phyloP scores from a whole-genome alignment of 495 filamentous ascomycete species.

The Neurospora intermedia region DNA sequence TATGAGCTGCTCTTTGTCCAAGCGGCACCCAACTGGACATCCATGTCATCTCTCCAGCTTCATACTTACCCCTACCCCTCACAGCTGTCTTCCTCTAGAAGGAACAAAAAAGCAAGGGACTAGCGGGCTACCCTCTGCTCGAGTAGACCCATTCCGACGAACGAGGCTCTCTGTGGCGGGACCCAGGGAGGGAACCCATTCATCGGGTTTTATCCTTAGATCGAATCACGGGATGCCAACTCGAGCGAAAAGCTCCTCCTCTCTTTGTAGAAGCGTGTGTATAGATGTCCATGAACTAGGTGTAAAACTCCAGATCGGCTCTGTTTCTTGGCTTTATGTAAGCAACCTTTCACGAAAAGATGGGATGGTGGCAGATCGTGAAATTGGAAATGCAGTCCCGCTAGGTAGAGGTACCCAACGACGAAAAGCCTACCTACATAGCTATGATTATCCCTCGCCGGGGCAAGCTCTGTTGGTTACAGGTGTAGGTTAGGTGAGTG shows the following conservation, averaged over 20 bases:
- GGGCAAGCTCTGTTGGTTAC: neutral
- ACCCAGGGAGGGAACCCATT: neutral
- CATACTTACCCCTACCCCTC: too few relatives aligned
- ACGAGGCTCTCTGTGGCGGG: neutral
- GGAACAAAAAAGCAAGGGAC: neutral
- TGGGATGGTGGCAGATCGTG: neutral
- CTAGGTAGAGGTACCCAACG: neutral
- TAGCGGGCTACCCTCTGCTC: neutral
- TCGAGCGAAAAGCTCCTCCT: neutral
- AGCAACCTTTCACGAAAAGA: neutral
- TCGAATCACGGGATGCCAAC: neutral
- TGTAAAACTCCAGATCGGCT: neutral
- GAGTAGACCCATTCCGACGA: neutral
- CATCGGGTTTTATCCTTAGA: neutral
- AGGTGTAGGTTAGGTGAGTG: neutral
- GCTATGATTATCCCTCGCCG: neutral
- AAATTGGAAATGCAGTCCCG: neutral
- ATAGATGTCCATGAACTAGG: neutral
- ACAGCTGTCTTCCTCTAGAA: neutral
- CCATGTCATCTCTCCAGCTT: too few relatives aligned
- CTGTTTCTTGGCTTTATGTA: neutral
- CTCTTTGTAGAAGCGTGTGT: neutral
- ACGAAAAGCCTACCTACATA: neutral
- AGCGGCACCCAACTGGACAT: too few relatives aligned
- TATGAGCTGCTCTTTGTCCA: neutral